Percentiles rank a stretch among this genome's conserved stretches.
Conservation (phyloP, 768 basidiomycete genomes). For the Amyloporia xantha region DNA sequence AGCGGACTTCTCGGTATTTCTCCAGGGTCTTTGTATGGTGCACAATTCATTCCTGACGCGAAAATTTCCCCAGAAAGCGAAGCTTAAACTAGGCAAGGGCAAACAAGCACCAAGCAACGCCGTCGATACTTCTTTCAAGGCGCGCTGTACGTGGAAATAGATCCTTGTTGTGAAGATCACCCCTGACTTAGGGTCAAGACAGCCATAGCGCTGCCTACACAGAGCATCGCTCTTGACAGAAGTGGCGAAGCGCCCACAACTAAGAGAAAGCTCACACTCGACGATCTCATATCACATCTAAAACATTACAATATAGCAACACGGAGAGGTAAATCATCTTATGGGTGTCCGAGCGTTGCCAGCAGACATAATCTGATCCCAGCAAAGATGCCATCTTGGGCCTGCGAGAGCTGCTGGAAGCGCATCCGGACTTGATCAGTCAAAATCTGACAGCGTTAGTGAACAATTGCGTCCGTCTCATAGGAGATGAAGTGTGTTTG, state of each 20-base stretch:
- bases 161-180: not conserved
- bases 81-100: slow-evolving; percentile 93
- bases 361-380: not conserved
- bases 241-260: slow-evolving; percentile 60
- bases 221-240: slow-evolving; percentile 63
- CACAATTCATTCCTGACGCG: not conserved
- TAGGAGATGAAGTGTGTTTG: slow-evolving; percentile 79
- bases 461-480: slow-evolving; percentile 56
- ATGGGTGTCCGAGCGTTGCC: slow-evolving; percentile 2
- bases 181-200: slow-evolving; percentile 2
- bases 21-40: not conserved
- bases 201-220: slow-evolving; percentile 89
- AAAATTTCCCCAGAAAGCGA: slow-evolving; percentile 67
- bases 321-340: slow-evolving; percentile 53
- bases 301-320: slow-evolving; percentile 80
- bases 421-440: slow-evolving; percentile 48
- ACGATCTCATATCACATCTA: slow-evolving; percentile 68
- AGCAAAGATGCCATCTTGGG: slow-evolving; percentile 64
- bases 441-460: slow-evolving; percentile 50
- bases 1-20: slow-evolving; percentile 74
- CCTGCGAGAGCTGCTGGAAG: slow-evolving; percentile 63
- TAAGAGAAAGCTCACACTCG: slow-evolving; percentile 64
- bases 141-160: slow-evolving; percentile 62
- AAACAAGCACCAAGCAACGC: slow-evolving; percentile 78
- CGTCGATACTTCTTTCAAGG: slow-evolving; percentile 94